Evolutionary conservation across 2,329 filamentous ascomycete genomes (phyloP).

Genomic region (Aspergillus sojae): DNA sequence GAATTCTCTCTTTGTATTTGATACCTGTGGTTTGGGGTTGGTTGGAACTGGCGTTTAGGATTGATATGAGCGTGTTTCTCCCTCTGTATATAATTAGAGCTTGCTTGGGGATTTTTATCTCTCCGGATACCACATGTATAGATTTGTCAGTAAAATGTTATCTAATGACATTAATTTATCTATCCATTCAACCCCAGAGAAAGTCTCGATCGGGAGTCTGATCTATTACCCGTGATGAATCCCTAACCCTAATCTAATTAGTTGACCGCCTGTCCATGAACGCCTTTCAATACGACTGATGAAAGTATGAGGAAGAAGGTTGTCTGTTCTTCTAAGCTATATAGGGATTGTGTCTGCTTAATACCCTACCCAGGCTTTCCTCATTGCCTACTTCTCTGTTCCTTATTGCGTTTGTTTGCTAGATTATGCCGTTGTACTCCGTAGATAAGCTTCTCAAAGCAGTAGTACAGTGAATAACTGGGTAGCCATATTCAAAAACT

Average conservation of each 20-base stretch:
- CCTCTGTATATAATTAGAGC: constrained; percentile 19
- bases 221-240: background rate
- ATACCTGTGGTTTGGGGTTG: constrained; percentile 12
- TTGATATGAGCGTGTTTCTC: constrained; percentile 7
- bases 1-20: constrained; percentile 18
- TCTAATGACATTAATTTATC: background rate
- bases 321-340: too few species aligned
- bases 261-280: too few species aligned
- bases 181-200: background rate
- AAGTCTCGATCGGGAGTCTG: too few species aligned
- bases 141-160: constrained; percentile 5
- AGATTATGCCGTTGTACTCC: too few species aligned
- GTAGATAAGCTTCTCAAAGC: too few species aligned
- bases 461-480: too few species aligned
- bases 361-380: too few species aligned
- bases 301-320: too few species aligned
- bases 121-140: constrained; percentile 16
- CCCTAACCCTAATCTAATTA: background rate
- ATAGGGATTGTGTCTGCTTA: too few species aligned
- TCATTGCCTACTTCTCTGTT: too few species aligned
- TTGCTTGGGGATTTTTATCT: background rate
- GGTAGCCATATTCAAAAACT: too few species aligned
- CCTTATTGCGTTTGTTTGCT: too few species aligned
- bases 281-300: background rate
- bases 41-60: constrained; percentile 15